Conservation (phyloP, 164 flowering plant genomes). For the Akebia trifoliata region DNA sequence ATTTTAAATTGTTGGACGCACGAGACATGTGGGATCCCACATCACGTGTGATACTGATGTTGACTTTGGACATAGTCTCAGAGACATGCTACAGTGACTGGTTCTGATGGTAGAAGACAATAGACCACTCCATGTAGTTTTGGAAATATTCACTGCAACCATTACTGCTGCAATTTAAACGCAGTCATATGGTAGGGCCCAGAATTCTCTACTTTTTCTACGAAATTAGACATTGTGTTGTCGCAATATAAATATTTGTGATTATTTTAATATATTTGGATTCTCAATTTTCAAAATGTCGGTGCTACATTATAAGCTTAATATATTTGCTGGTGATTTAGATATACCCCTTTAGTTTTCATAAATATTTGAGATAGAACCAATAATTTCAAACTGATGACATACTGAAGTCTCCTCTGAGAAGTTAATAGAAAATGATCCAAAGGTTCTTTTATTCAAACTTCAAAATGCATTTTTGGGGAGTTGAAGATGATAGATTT, state of each 20-base stretch:
- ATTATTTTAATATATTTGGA: not conserved
- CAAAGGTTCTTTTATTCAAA: too few species aligned
- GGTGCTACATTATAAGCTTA: slow-evolving; percentile 9
- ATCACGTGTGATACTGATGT: slow-evolving; percentile 18
- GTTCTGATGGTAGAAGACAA: slow-evolving; percentile 1
- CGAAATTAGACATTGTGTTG: not conserved
- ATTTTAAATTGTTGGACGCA: too few species aligned
- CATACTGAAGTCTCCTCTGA: too few species aligned
- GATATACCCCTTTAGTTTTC: too few species aligned
- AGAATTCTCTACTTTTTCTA: not conserved
- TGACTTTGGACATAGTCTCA: slow-evolving; percentile 8
- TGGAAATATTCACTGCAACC: slow-evolving; percentile 13
- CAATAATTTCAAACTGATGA: too few species aligned
- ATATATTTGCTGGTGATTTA: too few species aligned
- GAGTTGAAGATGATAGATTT: too few species aligned
- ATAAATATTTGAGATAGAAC: too few species aligned
- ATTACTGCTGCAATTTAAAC: slow-evolving; percentile 4
- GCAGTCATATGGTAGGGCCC: slow-evolving; percentile 11
- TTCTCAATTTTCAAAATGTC: slow-evolving; percentile 11
- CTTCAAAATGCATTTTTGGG: too few species aligned
- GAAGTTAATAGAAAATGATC: too few species aligned
- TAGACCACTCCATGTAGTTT: slow-evolving; percentile 2
- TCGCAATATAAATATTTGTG: not conserved
- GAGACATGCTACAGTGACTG: not conserved
- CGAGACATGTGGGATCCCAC: slow-evolving; percentile 8